Evolutionary conservation across 129 eudicot genomes (phyloP).

Genomic region (Tagetes erecta): DNA sequence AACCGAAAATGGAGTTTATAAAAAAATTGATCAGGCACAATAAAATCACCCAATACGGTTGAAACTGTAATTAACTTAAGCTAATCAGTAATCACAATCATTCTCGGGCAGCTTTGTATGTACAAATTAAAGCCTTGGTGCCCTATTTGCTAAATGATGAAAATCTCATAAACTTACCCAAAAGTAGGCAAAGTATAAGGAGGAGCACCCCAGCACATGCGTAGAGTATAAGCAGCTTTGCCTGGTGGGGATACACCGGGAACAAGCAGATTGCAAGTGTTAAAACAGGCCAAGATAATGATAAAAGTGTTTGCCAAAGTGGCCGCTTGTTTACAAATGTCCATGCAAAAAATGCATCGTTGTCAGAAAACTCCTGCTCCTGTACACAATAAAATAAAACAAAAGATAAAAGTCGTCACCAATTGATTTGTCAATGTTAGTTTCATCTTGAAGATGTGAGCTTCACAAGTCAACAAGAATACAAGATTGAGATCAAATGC

Average conservation of each 20-base stretch:
- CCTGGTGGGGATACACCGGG: constrained; percentile 95
- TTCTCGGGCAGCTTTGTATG: neutral
- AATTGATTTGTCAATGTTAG: neutral
- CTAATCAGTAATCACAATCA: neutral
- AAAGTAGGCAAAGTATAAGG: constrained; percentile 77
- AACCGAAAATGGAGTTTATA: neutral
- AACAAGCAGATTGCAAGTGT: constrained; percentile 97
- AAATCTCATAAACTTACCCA: constrained; percentile 46
- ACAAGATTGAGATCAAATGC: constrained; percentile 12
- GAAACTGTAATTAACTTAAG: neutral
- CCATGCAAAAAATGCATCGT: constrained; percentile 97
- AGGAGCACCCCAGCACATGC: constrained; percentile 91
- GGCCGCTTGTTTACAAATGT: constrained; percentile 87
- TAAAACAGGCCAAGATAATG: constrained; percentile 94
- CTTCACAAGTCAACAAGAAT: neutral
- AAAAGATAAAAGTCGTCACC: constrained; percentile 3
- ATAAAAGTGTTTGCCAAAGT: constrained; percentile 93
- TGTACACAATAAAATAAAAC: constrained; percentile 36
- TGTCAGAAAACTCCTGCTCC: constrained; percentile 89
- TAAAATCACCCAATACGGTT: neutral
- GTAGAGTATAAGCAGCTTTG: constrained; percentile 86
- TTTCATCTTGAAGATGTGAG: neutral
- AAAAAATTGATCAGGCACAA: neutral
- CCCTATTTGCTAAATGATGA: neutral
- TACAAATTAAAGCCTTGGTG: neutral